Evolutionary conservation across 2,329 filamentous ascomycete species (phyloP), one percentile per base, ranked within the genome.

Genomic region (Penicillium decumbens): DNA sequence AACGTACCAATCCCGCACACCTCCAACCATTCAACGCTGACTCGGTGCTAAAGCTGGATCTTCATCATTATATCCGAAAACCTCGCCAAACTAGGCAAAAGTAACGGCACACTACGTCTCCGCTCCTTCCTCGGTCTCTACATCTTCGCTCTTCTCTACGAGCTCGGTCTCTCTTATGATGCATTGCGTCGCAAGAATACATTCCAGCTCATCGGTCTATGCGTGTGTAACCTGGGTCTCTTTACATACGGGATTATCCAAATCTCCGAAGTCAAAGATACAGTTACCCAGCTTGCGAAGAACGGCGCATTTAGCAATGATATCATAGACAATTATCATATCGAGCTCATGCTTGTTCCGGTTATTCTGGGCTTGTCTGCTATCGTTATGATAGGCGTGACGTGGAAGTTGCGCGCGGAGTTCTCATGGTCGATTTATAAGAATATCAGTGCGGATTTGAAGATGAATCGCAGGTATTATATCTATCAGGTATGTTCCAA

Each of bases 381-480:
- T 23, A 23, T 50, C 8, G 33, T 41, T 15, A 57, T 59, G 56
- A 46, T 33, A 1, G 45, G 56, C 10, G 51, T 59, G 23, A 57
- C 56, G 8, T 59, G 56, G 56, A 56, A 54, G 18, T 41, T 59
- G 33, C 53, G 56, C 5, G 56, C 49, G 1, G 56, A 59, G 9
- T 56, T 56, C 28, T 57, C 56, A 1, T 59, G 56, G 56, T 56
- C 48, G 13, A 59, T 59, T 25, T 59, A 59, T 43, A 57, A 59
- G 39, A 54, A 53, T 24, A 57, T 59, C 46, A 59, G 55, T 10
- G 56, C 56, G 1, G 56, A 59, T 43, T 30, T 59, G 32, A 55
- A 52, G 42, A 59, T 59, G 56, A 59, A 55, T 43, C 53, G 55
- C 15, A 49, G 55, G 32, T 59, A 59, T 45, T 41, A 47, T 12